Evolutionary conservation across 2,329 filamentous ascomycete species (phyloP).

Genomic region (Microdochium paspali): DNA sequence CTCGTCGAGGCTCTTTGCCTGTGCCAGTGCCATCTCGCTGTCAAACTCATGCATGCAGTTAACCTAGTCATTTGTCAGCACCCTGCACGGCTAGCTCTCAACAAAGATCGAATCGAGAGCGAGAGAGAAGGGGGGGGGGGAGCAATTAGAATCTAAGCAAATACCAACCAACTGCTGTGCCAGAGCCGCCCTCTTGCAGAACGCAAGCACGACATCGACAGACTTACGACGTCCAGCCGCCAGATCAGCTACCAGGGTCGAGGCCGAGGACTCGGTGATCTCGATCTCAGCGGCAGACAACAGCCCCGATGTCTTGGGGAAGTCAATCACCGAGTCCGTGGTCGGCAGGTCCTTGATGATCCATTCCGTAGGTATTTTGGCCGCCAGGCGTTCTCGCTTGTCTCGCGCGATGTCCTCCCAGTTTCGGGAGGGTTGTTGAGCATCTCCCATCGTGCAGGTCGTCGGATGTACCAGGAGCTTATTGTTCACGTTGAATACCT

Average conservation of each 20-base stretch:
- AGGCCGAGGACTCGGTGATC: not conserved
- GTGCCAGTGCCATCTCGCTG: constrained; percentile 40
- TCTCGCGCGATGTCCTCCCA: not conserved
- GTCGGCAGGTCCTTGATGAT: not conserved
- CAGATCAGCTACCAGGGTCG: not conserved
- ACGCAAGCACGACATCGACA: constrained; percentile 23
- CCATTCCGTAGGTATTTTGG: not conserved
- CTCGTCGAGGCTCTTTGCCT: constrained; percentile 39
- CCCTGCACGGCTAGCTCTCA: not conserved
- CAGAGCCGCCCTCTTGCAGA: constrained; percentile 26
- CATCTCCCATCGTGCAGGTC: not conserved
- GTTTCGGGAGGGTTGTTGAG: not conserved
- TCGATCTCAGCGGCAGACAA: not conserved
- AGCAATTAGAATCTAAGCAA: too few species aligned
- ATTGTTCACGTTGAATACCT: too few species aligned
- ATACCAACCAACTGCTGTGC: constrained; percentile 24
- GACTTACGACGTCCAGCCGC: constrained; percentile 15
- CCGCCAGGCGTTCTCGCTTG: not conserved
- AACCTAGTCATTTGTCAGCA: constrained; percentile 15
- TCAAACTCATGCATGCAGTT: constrained; percentile 45
- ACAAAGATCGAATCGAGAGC: too few species aligned
- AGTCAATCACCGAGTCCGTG: not conserved
- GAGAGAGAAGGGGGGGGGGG: too few species aligned
- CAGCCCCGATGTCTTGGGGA: not conserved
- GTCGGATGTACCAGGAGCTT: too few species aligned